Conservation (phyloP, 257 asterid species). For the Avicennia marina region DNA sequence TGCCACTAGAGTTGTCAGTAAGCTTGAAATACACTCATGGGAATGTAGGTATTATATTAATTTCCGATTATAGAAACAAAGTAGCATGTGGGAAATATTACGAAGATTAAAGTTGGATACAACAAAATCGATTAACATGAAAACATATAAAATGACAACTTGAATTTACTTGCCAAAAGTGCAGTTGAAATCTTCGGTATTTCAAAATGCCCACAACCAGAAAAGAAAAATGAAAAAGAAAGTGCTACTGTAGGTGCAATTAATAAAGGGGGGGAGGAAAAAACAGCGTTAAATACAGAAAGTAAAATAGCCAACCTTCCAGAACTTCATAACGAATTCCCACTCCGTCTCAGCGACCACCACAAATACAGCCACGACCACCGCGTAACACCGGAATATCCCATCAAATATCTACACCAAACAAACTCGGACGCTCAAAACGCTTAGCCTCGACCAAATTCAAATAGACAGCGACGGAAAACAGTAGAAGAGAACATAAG, state of each 20-base stretch:
- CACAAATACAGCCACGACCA: slow-evolving; percentile 58
- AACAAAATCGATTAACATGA: too few species aligned
- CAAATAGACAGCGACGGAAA: not conserved
- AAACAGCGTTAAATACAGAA: not conserved
- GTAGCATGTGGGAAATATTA: too few species aligned
- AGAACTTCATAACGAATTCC: slow-evolving; percentile 63
- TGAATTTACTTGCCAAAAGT: too few species aligned
- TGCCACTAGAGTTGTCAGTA: too few species aligned
- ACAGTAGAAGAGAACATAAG: not conserved
- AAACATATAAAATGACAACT: not conserved
- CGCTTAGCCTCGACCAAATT: not conserved
- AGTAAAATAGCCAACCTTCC: slow-evolving; percentile 41
- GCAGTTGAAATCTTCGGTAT: too few species aligned
- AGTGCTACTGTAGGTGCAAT: too few species aligned
- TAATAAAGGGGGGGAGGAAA: not conserved
- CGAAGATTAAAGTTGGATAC: too few species aligned
- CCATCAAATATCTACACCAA: slow-evolving; percentile 77
- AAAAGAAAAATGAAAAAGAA: too few species aligned
- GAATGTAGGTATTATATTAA: too few species aligned
- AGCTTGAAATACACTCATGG: too few species aligned
- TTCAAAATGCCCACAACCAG: too few species aligned
- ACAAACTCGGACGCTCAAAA: not conserved
- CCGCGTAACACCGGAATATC: slow-evolving; percentile 92
- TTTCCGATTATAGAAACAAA: too few species aligned
- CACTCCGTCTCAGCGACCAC: slow-evolving; percentile 94